A percentile compares a stretch with the other conserved stretches of the same genome.
These are phyloP conservation scores for Phytopythium boreale DNA, from an alignment of 352 stramenopile species.

Conservation along the genomic window DNA sequence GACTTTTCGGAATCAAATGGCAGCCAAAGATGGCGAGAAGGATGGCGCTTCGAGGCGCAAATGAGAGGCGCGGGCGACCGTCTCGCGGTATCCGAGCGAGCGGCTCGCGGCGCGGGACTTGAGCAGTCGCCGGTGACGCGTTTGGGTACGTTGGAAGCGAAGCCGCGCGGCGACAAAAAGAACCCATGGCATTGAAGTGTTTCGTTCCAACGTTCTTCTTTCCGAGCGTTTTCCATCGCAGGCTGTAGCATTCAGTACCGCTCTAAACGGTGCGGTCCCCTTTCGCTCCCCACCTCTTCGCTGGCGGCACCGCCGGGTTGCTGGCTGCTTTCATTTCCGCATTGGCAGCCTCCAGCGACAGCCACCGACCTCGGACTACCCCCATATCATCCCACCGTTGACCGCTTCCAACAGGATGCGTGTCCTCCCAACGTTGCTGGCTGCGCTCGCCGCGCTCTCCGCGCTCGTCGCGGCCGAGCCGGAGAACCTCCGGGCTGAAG, in stretches of 20 bases:
- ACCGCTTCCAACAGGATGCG: conserved; percentile 19
- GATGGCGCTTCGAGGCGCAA: not conserved
- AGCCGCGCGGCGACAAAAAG: not conserved
- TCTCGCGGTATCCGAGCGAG: not conserved
- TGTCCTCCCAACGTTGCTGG: conserved; percentile 20
- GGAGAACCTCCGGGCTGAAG: not conserved
- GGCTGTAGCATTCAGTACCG: too few relatives aligned
- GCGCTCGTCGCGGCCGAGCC: conserved; percentile 10
- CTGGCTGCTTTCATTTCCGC: not conserved
- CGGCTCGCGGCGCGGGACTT: not conserved
- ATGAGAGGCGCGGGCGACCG: not conserved
- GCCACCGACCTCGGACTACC: not conserved
- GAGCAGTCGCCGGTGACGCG: not conserved
- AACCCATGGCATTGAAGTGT: not conserved
- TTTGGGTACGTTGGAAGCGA: not conserved
- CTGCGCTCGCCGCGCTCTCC: conserved; percentile 14
- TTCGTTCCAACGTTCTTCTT: not conserved
- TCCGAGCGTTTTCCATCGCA: not conserved
- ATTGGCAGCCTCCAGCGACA: conserved; percentile 6
- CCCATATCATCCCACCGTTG: not conserved
- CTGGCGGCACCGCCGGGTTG: not conserved
- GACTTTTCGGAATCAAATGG: not conserved
- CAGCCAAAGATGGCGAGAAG: not conserved
- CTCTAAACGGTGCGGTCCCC: too few relatives aligned
- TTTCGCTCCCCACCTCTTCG: too few relatives aligned